Base-by-base conservation (phyloP, 345 rosid species). In the Eucalyptus tenuipes region DNA sequence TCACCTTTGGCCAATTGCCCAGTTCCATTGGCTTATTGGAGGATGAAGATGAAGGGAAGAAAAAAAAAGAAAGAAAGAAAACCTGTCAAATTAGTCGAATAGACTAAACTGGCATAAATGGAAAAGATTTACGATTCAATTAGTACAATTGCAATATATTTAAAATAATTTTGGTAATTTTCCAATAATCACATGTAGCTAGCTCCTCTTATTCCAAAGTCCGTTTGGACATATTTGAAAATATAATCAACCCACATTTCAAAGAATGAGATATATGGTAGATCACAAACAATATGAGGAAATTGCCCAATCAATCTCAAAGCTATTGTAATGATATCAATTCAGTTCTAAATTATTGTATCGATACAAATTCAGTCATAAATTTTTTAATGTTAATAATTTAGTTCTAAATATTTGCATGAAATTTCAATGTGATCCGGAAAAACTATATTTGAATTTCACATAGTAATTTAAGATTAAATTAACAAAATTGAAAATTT, bases 271-370 rank as follows among this genome's bases (percentile, higher is more conserved):
- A 64, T 2, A n/a, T 64, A 64, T 7, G 37, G 1, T n/a, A 4
- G 37, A 16, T 64, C 37, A 64, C 3, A n/a, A 64, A 64, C 37
- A 31, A 18, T 37, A 37, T 13, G 45, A 3, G 14, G 4, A 37
- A 37, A 75, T 37, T 37, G 27, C 37, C 45, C 1, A 0, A 37
- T 37, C 0, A 5, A 2, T 75, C 1, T 37, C 37, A 6, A 75
- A 75, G 1, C 2, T 75, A 37, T 75, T 37, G 0, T 75, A 37
- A 3, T 1, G 7, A 37, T 71, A 0, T 10, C 24, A 33, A 4
- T 33, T 2, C 2, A 7, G 0, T 52, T 52, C 0, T 52, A 52
- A 0, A 52, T 0, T 18, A 52, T 7, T 7, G 1, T 2, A 52
- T 8, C 6, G 29, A 55, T 55, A 0, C 0, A 10, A 55, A 55